Evolutionary conservation across 2,329 filamentous ascomycete genomes (phyloP).

Genomic region (Trichoderma aggressivum): DNA sequence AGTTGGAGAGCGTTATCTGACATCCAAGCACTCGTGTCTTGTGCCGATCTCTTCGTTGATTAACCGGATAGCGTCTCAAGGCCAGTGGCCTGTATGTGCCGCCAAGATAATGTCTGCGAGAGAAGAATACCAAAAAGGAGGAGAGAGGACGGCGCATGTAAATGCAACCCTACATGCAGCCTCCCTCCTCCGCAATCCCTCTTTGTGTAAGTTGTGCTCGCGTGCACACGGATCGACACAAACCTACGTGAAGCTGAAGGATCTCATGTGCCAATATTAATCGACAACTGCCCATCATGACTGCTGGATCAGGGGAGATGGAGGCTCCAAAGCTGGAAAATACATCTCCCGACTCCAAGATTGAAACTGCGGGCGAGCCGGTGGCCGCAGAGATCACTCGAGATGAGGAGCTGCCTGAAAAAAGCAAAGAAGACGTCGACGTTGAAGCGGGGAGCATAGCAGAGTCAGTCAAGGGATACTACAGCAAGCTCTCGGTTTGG

Average conservation of each 20-base stretch:
- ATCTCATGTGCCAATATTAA: neutral
- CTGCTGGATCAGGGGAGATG: neutral
- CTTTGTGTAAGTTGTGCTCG: slow-evolving; percentile 5
- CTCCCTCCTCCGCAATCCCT: neutral
- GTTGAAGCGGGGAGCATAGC: slow-evolving; percentile 21
- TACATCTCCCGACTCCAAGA: neutral
- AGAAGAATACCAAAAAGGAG: neutral
- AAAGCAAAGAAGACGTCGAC: slow-evolving; percentile 14
- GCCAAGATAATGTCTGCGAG: neutral
- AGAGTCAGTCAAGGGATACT: slow-evolving; percentile 28
- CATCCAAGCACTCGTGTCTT: neutral
- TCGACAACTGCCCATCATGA: neutral
- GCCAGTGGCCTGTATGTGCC: neutral
- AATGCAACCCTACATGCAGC: slow-evolving; percentile 12
- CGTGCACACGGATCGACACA: neutral
- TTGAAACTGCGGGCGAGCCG: neutral
- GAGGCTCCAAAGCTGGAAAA: neutral
- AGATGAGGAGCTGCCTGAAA: neutral
- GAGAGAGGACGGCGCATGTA: slow-evolving; percentile 6
- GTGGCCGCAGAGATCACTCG: neutral
- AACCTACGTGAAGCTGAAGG: neutral
- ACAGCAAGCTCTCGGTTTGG: slow-evolving; percentile 41
- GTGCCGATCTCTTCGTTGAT: neutral
- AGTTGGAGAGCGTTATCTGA: neutral
- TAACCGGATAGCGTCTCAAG: neutral